These are phyloP conservation scores for Magnaporthiopsis poae DNA, from an alignment of 2,329 filamentous ascomycete species.

Conservation along the genomic window DNA sequence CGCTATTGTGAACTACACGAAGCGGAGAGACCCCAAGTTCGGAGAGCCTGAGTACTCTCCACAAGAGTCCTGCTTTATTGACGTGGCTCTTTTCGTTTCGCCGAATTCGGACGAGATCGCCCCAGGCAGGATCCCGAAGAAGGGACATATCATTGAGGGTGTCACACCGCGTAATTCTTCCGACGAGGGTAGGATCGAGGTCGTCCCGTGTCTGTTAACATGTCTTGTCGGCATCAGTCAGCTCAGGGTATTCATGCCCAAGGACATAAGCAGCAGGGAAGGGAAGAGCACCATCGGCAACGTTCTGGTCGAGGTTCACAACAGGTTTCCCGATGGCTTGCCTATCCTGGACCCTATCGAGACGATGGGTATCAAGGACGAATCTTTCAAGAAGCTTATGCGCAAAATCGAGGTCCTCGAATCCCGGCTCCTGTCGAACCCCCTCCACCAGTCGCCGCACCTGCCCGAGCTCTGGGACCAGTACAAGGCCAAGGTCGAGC, in stretches of 20 bases:
- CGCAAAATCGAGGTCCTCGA: slow-evolving; percentile 96
- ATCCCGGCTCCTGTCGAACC: slow-evolving; percentile 77
- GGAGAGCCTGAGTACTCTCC: slow-evolving; percentile 58
- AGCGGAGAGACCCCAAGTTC: slow-evolving; percentile 52
- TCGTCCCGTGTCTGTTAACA: slow-evolving; percentile 76
- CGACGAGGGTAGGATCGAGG: slow-evolving; percentile 62
- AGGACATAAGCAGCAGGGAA: slow-evolving; percentile 59
- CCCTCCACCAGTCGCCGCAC: slow-evolving; percentile 80
- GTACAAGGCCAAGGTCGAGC: slow-evolving; percentile 69
- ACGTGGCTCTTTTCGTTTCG: slow-evolving; percentile 62
- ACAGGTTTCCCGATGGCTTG: slow-evolving; percentile 84
- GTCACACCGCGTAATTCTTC: slow-evolving; percentile 52
- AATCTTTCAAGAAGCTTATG: slow-evolving; percentile 84
- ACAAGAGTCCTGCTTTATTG: slow-evolving; percentile 72
- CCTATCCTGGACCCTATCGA: slow-evolving; percentile 85
- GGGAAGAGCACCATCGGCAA: slow-evolving; percentile 60
- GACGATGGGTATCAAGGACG: slow-evolving; percentile 89
- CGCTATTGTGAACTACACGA: slow-evolving; percentile 64
- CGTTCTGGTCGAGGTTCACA: slow-evolving; percentile 66
- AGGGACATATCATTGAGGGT: slow-evolving; percentile 50
- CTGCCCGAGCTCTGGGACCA: slow-evolving; percentile 77
- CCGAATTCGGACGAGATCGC: slow-evolving; percentile 39
- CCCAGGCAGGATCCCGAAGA: slow-evolving; percentile 20
- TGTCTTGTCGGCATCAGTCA: slow-evolving; percentile 79
- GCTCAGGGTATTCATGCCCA: slow-evolving; percentile 71